Evolutionary conservation across 1,284 basidiomycete species (phyloP), one percentile per base, ranked within the genome.

Genomic region (Ustilago esculenta): DNA sequence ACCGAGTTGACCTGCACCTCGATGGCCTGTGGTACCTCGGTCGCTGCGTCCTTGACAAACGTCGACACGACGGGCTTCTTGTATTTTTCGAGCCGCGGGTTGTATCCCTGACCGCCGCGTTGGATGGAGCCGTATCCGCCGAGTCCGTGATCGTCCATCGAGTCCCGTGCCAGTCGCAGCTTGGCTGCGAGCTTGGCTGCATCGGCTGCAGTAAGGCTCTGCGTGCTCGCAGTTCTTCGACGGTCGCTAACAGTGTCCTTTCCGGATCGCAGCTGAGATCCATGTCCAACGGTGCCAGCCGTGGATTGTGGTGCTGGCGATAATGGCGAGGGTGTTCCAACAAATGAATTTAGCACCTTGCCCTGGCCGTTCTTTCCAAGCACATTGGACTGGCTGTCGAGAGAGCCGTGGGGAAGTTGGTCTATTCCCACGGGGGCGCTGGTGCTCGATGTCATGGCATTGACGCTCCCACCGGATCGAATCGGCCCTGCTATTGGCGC

Each of bases 151-250:
- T 76, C 74, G 34, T 75, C 70, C 53, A 73, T 67, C 23, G 61
- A 59, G 36, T 72, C 75, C 30, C 73, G 60, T 17, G 73, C 66
- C 7, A 67, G 64, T n/a, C 75, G 66, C 34, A 77, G 41, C 39
- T 74, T 77, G 37, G 72, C 71, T 2, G 75, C 75, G 14, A 77
- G 67, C 51, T 68, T 72, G 41, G 75, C 75, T 3, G 75, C 73
- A 23, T 77, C 75, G 5, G 75, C 70, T 4, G 75, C 73, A 7
- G 70, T 73, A 14, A 75, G 55, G 44, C 75, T 77, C 41, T 75
- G 69, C 1, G 72, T 68, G 48, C 65, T 74, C 12, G 61, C 41
- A 5, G 57, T 66, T 21, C 70, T 55, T 17, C 57, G 54, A 21
- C 66, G 63, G 18, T 63, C 59, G 33, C 20, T 24, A 20, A 39